Conservation (phyloP, 345 rosid genomes). For the Kandelia obovata region DNA sequence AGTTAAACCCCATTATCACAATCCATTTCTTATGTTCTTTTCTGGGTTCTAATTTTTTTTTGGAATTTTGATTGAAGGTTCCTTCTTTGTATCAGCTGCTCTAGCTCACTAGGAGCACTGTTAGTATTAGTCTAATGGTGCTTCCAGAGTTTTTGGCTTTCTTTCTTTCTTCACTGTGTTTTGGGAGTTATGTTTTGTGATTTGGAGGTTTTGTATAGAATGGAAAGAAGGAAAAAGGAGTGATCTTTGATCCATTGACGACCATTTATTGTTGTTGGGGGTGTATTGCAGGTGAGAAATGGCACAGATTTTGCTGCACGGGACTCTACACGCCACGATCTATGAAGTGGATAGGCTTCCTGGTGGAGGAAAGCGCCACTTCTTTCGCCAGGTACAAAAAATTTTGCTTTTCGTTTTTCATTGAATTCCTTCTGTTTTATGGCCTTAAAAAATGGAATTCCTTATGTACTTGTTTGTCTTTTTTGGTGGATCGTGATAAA, state of each 20-base stretch:
- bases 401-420: neutral
- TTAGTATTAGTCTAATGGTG: neutral
- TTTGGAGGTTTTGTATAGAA: no score
- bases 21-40: neutral
- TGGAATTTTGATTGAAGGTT: neutral
- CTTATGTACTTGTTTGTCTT: neutral
- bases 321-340: constrained; percentile 84
- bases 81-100: neutral
- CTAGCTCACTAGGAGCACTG: neutral
- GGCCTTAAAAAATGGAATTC: no score
- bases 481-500: neutral
- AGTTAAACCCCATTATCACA: neutral
- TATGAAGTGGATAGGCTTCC: constrained; percentile 75
- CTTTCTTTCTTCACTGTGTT: neutral
- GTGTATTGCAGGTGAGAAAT: constrained; percentile 42
- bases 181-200: neutral
- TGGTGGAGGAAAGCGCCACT: constrained; percentile 43
- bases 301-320: constrained; percentile 70
- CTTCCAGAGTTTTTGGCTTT: neutral
- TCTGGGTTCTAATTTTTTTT: neutral
- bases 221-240: no score
- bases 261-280: neutral
- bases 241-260: no score
- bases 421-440: neutral
- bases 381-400: constrained; percentile 63